These are phyloP conservation scores for Anethum foeniculum DNA, from an alignment of 140 eudicot genomes.

Conservation along the genomic window DNA sequence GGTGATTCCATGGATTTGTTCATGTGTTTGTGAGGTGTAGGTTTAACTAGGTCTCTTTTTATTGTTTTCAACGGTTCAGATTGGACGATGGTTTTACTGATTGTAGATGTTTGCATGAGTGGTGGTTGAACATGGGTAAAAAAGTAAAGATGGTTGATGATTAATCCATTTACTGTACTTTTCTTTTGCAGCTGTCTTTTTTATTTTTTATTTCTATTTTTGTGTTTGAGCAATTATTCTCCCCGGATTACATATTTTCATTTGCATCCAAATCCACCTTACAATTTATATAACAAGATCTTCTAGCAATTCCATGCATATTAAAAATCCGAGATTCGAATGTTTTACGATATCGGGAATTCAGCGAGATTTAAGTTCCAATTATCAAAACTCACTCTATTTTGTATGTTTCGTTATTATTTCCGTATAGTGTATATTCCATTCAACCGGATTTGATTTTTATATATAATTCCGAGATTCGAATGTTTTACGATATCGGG, in stretches of 20 bases:
- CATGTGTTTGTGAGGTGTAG: neutral
- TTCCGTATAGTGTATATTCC: too few relatives aligned
- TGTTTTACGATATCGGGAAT: too few relatives aligned
- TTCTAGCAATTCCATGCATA: neutral
- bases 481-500: too few relatives aligned
- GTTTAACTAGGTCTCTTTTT: neutral
- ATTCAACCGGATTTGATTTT: too few relatives aligned
- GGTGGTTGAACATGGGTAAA: neutral
- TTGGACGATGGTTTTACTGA: neutral
- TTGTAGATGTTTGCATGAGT: neutral
- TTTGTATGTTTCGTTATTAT: too few relatives aligned
- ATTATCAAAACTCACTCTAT: too few relatives aligned
- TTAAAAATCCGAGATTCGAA: too few relatives aligned
- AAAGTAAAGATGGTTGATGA: neutral
- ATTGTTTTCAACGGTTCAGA: neutral
- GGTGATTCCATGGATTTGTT: neutral
- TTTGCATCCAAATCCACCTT: neutral
- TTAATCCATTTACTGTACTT: neutral
- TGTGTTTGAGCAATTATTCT: slow-evolving; percentile 1
- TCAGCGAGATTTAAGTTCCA: too few relatives aligned
- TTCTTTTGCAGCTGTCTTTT: neutral
- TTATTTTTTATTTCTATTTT: neutral
- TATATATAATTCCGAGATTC: too few relatives aligned
- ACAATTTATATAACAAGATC: neutral
- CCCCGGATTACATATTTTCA: neutral